Percentiles rank a stretch among this genome's conserved stretches.
These are phyloP conservation scores for Xylariaceae sp. DNA, from an alignment of 2,329 filamentous ascomycete genomes.

Conservation along the genomic window DNA sequence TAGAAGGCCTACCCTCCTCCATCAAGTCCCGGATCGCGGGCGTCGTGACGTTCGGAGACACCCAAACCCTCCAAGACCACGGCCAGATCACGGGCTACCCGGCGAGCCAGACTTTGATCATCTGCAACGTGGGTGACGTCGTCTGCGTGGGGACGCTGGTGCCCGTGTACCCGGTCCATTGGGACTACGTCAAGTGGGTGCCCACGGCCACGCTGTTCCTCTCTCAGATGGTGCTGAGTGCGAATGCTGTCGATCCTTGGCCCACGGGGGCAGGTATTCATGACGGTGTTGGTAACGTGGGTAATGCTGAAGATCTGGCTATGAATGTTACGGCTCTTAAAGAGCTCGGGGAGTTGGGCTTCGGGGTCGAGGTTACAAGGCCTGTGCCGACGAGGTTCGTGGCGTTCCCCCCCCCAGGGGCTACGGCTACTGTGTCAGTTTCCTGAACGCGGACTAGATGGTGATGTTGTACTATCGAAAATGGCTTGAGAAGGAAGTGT, in stretches of 20 bases:
- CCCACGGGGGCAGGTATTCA: slow-evolving; percentile 18
- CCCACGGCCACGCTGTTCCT: slow-evolving; percentile 30
- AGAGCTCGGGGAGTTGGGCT: slow-evolving; percentile 4
- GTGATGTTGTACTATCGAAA: no score
- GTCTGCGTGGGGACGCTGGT: slow-evolving; percentile 34
- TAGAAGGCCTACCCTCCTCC: slow-evolving; percentile 26
- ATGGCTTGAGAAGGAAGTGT: no score
- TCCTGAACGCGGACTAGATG: no score
- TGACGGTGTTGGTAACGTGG: background rate
- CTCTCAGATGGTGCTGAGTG: slow-evolving; percentile 17
- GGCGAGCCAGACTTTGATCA: slow-evolving; percentile 33
- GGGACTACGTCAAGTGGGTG: slow-evolving; percentile 33
- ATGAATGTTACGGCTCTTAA: slow-evolving; percentile 15
- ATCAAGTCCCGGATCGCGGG: slow-evolving; percentile 30
- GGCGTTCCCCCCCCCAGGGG: slow-evolving; percentile 5
- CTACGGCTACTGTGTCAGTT: no score
- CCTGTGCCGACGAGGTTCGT: slow-evolving; percentile 9
- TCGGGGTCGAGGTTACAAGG: background rate
- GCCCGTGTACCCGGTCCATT: slow-evolving; percentile 31
- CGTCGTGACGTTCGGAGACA: slow-evolving; percentile 35
- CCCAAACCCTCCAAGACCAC: slow-evolving; percentile 32
- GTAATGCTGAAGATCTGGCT: no score
- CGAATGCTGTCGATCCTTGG: slow-evolving; percentile 19
- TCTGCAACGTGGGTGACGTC: slow-evolving; percentile 36
- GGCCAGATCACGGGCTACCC: slow-evolving; percentile 33